Evolutionary conservation across 129 eudicot species (phyloP).

Genomic region (Arctium lappa): DNA sequence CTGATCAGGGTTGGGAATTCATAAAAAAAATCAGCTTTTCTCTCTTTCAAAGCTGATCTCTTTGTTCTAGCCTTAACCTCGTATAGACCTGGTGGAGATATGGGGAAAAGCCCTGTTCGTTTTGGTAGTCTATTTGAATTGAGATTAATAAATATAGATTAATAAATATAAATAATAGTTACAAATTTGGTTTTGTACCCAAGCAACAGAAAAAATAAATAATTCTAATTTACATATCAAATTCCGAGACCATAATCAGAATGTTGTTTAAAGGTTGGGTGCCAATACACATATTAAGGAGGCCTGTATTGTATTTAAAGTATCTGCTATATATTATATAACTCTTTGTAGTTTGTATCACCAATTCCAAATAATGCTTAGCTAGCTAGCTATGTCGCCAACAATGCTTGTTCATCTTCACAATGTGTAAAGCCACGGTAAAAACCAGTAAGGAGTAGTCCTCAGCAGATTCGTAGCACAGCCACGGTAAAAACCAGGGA

Average conservation of each 20-base stretch:
- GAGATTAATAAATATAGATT: too few species aligned
- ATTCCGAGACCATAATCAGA: not conserved
- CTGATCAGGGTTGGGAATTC: too few species aligned
- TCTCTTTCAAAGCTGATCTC: too few species aligned
- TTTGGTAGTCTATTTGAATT: too few species aligned
- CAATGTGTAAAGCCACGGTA: slow-evolving; percentile 67
- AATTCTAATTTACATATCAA: not conserved
- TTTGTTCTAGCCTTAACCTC: too few species aligned
- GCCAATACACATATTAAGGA: not conserved
- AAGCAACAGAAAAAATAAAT: not conserved
- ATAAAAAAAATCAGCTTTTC: too few species aligned
- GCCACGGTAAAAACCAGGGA: slow-evolving; percentile 90
- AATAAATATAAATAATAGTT: not conserved
- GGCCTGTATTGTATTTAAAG: not conserved
- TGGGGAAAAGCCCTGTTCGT: too few species aligned
- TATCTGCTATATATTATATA: not conserved
- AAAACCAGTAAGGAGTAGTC: too few species aligned
- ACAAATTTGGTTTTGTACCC: not conserved
- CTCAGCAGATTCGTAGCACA: slow-evolving; percentile 88
- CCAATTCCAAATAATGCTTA: not conserved
- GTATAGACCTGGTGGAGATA: too few species aligned
- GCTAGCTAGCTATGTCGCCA: not conserved
- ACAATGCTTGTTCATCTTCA: slow-evolving; percentile 25
- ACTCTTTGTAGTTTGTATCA: not conserved
- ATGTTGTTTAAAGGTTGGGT: not conserved